Base-by-base conservation (phyloP, 2,329 filamentous ascomycete species). In the Cladosporium sp. region DNA sequence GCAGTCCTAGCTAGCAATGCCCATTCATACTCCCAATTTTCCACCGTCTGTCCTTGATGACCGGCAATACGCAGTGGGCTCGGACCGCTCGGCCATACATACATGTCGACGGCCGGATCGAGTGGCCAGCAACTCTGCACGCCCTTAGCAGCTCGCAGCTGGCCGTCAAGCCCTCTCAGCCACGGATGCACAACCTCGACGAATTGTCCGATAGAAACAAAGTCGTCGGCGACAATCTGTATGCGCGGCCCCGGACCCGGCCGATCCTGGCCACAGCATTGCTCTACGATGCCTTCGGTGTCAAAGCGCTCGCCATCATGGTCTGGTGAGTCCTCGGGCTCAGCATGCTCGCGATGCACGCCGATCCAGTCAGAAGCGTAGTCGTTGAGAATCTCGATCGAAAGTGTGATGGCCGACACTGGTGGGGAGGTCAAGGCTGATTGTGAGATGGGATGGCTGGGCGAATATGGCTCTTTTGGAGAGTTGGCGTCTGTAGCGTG, bases 181-280 rank as follows among this genome's bases (percentile, higher is more conserved):
- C 44, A 46, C 11, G 44, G 44, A 13, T 46, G 44, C 34, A 46
- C 44, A 9, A 28, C 7, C 18, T 46, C 44, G 16, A 46, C 16
- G 28, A 46, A 46, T 11, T 28, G 33, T 2, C 44, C 34, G 14
- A 46, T 46, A 7, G 44, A 28, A 3, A 46, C 44, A 34, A 46
- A 46, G 14, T 18, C n/a, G 10, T 19, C 44, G 11, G 44, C 33
- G 13, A 13, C 16, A 19, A 46, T 9, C 10, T 46, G 16, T 13
- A 37, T 9, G 11, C 11, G 14, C 16, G 44, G 44, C 32, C 44
- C 44, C 14, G 14, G 3, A 10, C 44, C 33, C 6, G 44, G 44
- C 9, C 44, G 32, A 22, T 46, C 33, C 32, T 46, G 44, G 33
- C 28, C 18, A 13, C 44, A 46, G 44, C 44, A 46, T 18, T 46